A percentile compares a stretch with the other conserved stretches of the same genome.
Evolutionary conservation across 345 rosid genomes (phyloP).

Genomic region (Pelargonium nanum): DNA sequence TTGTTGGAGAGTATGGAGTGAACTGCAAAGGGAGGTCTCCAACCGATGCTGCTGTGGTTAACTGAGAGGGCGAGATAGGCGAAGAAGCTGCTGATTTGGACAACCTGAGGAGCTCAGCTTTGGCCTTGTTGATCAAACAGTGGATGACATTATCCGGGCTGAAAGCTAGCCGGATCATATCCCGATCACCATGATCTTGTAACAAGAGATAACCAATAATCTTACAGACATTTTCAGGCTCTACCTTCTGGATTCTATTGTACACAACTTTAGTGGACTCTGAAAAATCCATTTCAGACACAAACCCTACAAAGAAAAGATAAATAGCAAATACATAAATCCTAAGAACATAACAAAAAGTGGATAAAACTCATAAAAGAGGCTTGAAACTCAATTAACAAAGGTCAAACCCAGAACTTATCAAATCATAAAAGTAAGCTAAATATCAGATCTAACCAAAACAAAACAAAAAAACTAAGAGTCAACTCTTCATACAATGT

Average conservation of each 20-base stretch:
- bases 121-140: conserved; percentile 53
- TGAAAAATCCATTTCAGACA: conserved; percentile 56
- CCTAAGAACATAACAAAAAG: background rate
- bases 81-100: conserved; percentile 21
- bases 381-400: background rate
- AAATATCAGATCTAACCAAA: background rate
- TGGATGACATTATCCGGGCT: conserved; percentile 55
- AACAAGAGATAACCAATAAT: conserved; percentile 72
- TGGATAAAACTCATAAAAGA: background rate
- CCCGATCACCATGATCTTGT: conserved; percentile 61
- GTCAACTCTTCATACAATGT: background rate
- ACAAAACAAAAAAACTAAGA: background rate
- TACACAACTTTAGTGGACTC: conserved; percentile 74
- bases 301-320: conserved; percentile 23
- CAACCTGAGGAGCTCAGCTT: conserved; percentile 39
- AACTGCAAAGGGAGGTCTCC: conserved; percentile 32
- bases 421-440: background rate
- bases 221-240: conserved; percentile 75
- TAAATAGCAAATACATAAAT: background rate
- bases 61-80: conserved; percentile 29
- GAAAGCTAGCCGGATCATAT: conserved; percentile 85
- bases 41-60: conserved; percentile 17
- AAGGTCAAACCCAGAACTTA: background rate
- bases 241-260: conserved; percentile 66
- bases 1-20: conserved; percentile 28